Base-by-base conservation (phyloP, 495 filamentous ascomycete genomes). In the Margaritispora aquatica region DNA sequence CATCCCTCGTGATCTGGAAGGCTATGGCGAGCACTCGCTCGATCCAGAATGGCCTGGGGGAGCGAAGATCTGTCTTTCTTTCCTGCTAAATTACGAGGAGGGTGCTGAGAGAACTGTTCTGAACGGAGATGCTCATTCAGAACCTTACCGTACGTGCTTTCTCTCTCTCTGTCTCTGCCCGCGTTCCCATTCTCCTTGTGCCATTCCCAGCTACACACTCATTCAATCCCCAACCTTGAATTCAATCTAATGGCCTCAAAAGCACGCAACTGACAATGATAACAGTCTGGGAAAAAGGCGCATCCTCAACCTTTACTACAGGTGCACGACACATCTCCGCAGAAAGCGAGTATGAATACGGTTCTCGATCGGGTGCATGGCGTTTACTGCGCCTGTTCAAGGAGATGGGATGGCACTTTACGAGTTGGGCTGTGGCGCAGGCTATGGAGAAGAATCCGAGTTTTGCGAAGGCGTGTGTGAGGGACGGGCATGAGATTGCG, bases 11-110 rank as follows among this genome's bases (percentile, higher is more conserved):
- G 56, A 63, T 34, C 52, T 63, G 21, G 60, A 62, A 54, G 60
- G 72, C 19, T 73, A 73, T 51, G 71, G 72, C 36, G 63, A 68
- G 48, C 52, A 70, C 21, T 63, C 64, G 1, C 59, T 69, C 22
- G 36, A 75, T 56, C 69, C 70, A 1, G 59, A 74, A 55, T 75
- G 73, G 73, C 73, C 73, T 9, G 63, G 64, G 48, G 58, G 64
- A 20, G 73, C 73, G n/a, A 73, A 72, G 55, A 73, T 73, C 15
- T 66, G 65, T 24, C 59, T 74, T 11, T 70, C 66, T 3, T 73
- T 74, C 58, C 65, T 74, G 13, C 66, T 74, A 27, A 74, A 74
- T 61, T 73, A 75, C 47, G 71, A 75, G 51, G 71, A 73, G 60
- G 66, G 55, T 7, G 56, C 26, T 17, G 60, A 63, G 50, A 41